Evolutionary conservation across 257 asterid genomes (phyloP).

Genomic region (Solanum lignicaule): DNA sequence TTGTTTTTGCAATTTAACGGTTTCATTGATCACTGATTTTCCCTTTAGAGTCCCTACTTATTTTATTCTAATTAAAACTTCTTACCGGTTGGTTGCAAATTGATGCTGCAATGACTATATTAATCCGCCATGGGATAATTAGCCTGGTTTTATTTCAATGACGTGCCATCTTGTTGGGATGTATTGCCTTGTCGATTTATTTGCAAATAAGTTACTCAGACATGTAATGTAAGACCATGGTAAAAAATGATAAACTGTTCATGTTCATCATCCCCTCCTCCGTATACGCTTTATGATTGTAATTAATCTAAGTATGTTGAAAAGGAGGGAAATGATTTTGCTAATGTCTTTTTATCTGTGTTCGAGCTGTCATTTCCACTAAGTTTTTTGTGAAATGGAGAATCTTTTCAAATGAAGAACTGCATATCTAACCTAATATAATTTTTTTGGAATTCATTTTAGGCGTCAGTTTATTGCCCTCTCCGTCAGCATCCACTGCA

Average conservation of each 20-base stretch:
- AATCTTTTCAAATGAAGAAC: not conserved
- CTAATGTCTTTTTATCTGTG: not conserved
- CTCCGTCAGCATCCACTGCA: slow-evolving; percentile 17
- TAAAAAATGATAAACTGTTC: not conserved
- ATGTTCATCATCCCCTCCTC: not conserved
- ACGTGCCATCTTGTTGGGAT: not conserved
- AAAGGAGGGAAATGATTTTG: not conserved
- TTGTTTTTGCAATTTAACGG: not conserved
- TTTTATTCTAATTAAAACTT: not conserved
- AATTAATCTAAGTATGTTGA: not conserved
- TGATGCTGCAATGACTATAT: not conserved
- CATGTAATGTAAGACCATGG: not conserved
- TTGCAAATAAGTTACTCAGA: not conserved
- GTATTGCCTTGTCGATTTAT: not conserved
- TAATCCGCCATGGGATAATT: not conserved
- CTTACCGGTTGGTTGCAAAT: not conserved
- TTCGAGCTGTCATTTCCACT: not conserved
- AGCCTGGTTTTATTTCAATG: not conserved
- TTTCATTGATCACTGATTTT: not conserved
- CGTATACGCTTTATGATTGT: not conserved
- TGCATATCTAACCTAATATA: not conserved
- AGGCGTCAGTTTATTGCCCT: slow-evolving; percentile 14
- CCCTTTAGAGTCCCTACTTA: not conserved
- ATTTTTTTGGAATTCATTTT: not conserved
- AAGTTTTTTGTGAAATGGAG: not conserved